These are phyloP conservation scores for Dipodascopsis tothii DNA, from an alignment of 805 yeast species.

Conservation along the genomic window DNA sequence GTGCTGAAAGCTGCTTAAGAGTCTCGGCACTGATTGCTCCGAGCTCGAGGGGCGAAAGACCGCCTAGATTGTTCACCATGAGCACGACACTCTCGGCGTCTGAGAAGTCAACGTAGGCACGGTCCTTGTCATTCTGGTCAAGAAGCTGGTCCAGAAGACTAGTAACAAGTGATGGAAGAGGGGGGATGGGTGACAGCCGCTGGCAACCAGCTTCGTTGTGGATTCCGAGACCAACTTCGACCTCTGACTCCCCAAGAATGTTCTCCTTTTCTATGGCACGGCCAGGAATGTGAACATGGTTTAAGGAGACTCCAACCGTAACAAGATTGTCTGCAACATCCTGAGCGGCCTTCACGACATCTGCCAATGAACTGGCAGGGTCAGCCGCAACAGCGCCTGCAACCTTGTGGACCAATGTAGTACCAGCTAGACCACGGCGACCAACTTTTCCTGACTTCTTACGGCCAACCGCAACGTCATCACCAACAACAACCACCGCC, in stretches of 20 bases:
- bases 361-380: constrained; percentile 40
- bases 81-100: constrained; percentile 58
- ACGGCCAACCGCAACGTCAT: constrained; percentile 91
- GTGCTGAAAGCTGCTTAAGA: constrained; percentile 11
- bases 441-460: constrained; percentile 87
- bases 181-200: constrained; percentile 59
- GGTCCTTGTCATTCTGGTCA: constrained; percentile 59
- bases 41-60: constrained; percentile 74
- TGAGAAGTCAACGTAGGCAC: constrained; percentile 68
- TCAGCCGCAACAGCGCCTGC: constrained; percentile 64
- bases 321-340: constrained; percentile 59
- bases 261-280: constrained; percentile 44
- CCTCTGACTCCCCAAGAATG: constrained; percentile 50
- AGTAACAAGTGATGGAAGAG: constrained; percentile 51
- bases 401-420: constrained; percentile 75
- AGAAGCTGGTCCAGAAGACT: constrained; percentile 56
- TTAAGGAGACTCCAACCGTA: constrained; percentile 83
- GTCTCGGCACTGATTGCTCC: constrained; percentile 58
- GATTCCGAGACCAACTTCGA: constrained; percentile 91
- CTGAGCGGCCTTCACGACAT: constrained; percentile 53
- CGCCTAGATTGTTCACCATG: constrained; percentile 80
- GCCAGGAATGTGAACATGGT: constrained; percentile 86
- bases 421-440: constrained; percentile 89
- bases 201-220: constrained; percentile 89
- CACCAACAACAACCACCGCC: constrained; percentile 72